Evolutionary conservation across 2,329 filamentous ascomycete species (phyloP), one percentile per base, ranked within the genome.

Genomic region (Bipolaris gigantea): DNA sequence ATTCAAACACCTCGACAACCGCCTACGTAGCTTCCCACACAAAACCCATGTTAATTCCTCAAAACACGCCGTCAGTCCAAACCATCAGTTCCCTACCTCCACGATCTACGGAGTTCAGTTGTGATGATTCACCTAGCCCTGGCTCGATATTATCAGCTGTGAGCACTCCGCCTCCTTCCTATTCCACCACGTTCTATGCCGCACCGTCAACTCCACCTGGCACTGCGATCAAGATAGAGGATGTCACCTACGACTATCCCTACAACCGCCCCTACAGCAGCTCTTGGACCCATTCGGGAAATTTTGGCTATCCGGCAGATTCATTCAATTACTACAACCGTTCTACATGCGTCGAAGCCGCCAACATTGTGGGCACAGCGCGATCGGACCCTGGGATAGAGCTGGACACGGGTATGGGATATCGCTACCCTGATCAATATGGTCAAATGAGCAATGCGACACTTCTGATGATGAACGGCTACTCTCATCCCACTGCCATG

Each of bases 391-490:
- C 73, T 19, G 74, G 70, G 0, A 60, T 70, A 6, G 69, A 74
- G 13, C 56, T 80, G 6, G 75, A 76, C 36, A 61, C 62, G 15
- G 75, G 77, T 8, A 63, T 80, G 4, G 76, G 76, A 19, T 80
- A 76, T 50, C 50, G 64, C 27, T 62, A 56, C 5, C 61, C 68
- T 23, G 70, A 65, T 8, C 69, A 71, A 49, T 73, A 79, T 35
- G 80, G 75, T 49, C 69, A 75, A 19, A 75, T 79, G n/a, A 69
- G 76, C 46, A 79, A 79, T 58, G 60, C 72, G 2, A 53, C 73
- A 11, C 72, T 78, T 1, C 79, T 78, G 57, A 70, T 78, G 11
- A 77, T 80, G 73, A 77, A 80, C 55, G 72, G 72, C 44, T 80
- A 80, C 59, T 65, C 71, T 36, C 61, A 59, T 19, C 40, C 58